Base-by-base conservation (phyloP, 2,329 filamentous ascomycete genomes). In the Ceratocystis variospora region DNA sequence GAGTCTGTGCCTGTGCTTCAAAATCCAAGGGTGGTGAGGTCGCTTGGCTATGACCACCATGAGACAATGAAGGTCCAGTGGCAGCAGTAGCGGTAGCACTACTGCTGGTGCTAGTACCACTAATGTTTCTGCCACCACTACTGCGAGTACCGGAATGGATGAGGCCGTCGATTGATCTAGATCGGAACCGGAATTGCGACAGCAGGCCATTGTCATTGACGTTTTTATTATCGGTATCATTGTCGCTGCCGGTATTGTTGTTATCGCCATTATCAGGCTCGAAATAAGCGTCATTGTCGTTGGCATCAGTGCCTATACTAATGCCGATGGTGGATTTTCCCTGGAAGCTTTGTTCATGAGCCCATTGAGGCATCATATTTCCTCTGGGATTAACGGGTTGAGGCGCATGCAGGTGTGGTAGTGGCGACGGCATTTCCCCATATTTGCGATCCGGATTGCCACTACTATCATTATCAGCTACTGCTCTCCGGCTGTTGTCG, bases 281-380 rank as follows among this genome's bases (percentile, higher is more conserved):
- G 37, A 41, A 41, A 41, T 41, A 41, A 10, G n/a, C 15, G 25
- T 61, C 31, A 17, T 45, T 28, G 33, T 46, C 22, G 19, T 65
- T 10, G 19, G 41, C 22, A 25, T 25, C 22, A 25, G 22, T 25
- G 22, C 5, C 19, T 22, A 2, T 22, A 50, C 46, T 22, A 57
- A 33, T 64, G 46, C 17, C 3, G 6, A 28, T 33, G 7, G 41
- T 50, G 10, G 46, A 17, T 46, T 66, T 66, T 17, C 61, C 62
- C 7, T 61, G 15, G 57, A 68, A 68, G 33, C 63, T 66, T 19
- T 63, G 67, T 28, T 63, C 67, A 46, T 65, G 62, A 10, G 67
- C 67, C 67, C 67, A 68, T 25, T 64, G 67, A 15, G 67, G 67
- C 61, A 68, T 68, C 15, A 41, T 41, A 7, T 50, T 65, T 22